phyloP scores from a whole-genome alignment of 495 filamentous ascomycete genomes.

The Amorphotheca resinae region DNA sequence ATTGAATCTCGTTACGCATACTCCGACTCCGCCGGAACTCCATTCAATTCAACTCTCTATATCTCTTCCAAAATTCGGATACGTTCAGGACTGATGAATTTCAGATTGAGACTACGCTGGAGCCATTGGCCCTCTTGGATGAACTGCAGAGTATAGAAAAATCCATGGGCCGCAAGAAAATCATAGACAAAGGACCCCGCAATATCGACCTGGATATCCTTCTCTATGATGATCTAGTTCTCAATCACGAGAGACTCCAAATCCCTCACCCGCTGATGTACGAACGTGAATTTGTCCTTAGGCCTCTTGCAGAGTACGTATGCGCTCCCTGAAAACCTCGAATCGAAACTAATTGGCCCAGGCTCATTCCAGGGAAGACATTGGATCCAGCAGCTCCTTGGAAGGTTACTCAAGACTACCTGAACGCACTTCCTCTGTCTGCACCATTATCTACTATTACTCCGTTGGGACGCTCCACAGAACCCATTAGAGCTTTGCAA shows the following conservation, averaged over 20 bases:
- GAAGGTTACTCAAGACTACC: constrained; percentile 42
- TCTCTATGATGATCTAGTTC: constrained; percentile 58
- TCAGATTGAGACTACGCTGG: constrained; percentile 70
- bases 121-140: constrained; percentile 64
- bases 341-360: constrained; percentile 17
- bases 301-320: constrained; percentile 73
- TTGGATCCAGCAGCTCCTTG: constrained; percentile 36
- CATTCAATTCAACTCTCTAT: too few species aligned
- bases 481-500: constrained; percentile 50
- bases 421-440: constrained; percentile 47
- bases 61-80: neutral
- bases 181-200: constrained; percentile 85
- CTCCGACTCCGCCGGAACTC: neutral
- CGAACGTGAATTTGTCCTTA: constrained; percentile 87
- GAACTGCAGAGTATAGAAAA: constrained; percentile 74
- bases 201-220: constrained; percentile 93
- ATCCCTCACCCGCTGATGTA: constrained; percentile 79
- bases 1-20: neutral
- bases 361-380: constrained; percentile 49
- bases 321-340: neutral
- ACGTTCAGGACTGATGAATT: neutral
- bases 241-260: constrained; percentile 57
- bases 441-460: constrained; percentile 53
- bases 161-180: constrained; percentile 61
- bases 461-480: constrained; percentile 45